Base-by-base conservation (phyloP, 768 basidiomycete genomes). In the Scleroderma citrinum region DNA sequence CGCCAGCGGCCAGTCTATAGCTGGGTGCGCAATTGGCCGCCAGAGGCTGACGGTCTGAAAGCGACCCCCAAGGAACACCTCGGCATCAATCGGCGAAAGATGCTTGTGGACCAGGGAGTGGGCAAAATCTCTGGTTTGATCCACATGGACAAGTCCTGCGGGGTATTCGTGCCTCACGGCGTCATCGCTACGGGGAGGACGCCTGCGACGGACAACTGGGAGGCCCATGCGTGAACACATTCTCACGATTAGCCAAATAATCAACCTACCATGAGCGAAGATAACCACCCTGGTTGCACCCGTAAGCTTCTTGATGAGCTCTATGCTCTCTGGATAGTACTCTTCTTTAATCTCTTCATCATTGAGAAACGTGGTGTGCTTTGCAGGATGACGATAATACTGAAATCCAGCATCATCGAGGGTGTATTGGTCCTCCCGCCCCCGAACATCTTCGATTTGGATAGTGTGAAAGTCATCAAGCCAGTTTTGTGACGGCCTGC, bases 241-340 rank as follows among this genome's bases (percentile, higher is more conserved):
- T 16, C 31, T 30, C 14, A 19, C 13, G 12, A 7, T 7, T 13
- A 21, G 23, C 5, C 19, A 46, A 46, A 45, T n/a, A n/a, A 16
- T 4, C 26, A 17, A 59, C 80, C 47, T 50, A 80, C 82, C 83
- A 56, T 83, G 82, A 55, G 83, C 81, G 54, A 85, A 85, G 14
- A 83, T 47, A 16, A 82, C 76, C 10, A 81, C 78, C 21, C 71
- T 68, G 54, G 69, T 76, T 0, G 83, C 83, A 3, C 83, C 81
- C 0, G 82, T 82, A 11, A 78, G 47, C 50, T 76, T 61, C 68
- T 84, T 83, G 35, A 84, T 60, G 37, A 83, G 67, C 57, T 77
- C 76, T 14, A 72, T 67, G 55, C 76, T 77, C 64, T 85, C 83
- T 0, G 75, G 73, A 55, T 83, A 85, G 59, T 86, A 85, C 43